These are phyloP conservation scores for Solanum dulcamara DNA, from an alignment of 257 asterid species.

Conservation along the genomic window DNA sequence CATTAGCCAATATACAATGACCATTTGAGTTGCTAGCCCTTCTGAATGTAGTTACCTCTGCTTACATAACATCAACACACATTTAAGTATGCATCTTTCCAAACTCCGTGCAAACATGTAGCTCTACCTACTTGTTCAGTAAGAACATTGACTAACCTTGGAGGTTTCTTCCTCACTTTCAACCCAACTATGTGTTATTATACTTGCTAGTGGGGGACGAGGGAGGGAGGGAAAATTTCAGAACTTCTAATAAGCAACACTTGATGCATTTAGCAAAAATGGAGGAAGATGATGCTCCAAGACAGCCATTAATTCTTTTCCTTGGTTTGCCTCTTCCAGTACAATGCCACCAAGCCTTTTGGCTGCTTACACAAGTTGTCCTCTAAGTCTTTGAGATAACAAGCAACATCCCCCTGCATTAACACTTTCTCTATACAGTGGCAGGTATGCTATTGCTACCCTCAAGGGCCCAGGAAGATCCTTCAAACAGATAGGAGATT, in stretches of 20 bases:
- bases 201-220: not conserved
- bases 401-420: slow-evolving; percentile 58
- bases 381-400: slow-evolving; percentile 72
- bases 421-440: slow-evolving; percentile 81
- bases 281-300: slow-evolving; percentile 80
- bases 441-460: slow-evolving; percentile 82
- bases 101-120: not conserved
- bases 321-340: slow-evolving; percentile 47
- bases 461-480: slow-evolving; percentile 80
- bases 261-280: slow-evolving; percentile 43
- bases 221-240: not conserved
- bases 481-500: slow-evolving; percentile 53
- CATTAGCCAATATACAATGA: not conserved
- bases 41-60: not conserved
- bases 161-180: not conserved
- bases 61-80: not conserved
- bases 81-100: not conserved
- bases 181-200: not conserved
- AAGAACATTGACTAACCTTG: not conserved
- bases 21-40: not conserved
- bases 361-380: slow-evolving; percentile 75
- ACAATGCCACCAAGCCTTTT: slow-evolving; percentile 56
- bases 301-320: slow-evolving; percentile 55
- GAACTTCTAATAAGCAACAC: slow-evolving; percentile 18
- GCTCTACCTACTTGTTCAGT: not conserved